Evolutionary conservation across 2,329 filamentous ascomycete genomes (phyloP).

Genomic region (Ascosphaera apis): DNA sequence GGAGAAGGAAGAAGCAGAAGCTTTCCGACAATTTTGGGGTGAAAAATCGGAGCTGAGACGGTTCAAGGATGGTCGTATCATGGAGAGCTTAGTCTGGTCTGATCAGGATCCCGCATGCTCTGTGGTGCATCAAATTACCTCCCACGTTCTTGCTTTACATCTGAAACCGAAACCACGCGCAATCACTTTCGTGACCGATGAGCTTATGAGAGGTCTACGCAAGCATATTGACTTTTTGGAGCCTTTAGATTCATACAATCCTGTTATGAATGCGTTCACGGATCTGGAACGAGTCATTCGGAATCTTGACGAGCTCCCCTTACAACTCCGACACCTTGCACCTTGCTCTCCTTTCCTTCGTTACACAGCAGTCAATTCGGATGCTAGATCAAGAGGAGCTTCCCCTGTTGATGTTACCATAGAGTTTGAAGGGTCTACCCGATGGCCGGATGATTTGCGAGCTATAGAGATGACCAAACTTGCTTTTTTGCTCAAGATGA

Average conservation of each 20-base stretch:
- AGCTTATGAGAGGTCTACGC: conserved; percentile 10
- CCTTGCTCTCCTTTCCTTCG: conserved; percentile 50
- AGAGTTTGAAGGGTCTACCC: conserved; percentile 78
- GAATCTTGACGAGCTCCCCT: conserved; percentile 55
- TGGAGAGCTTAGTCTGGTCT: conserved; percentile 76
- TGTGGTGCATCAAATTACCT: conserved; percentile 58
- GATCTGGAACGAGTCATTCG: conserved; percentile 56
- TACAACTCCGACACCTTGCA: conserved; percentile 64
- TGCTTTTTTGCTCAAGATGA: conserved; percentile 57
- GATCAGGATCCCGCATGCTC: conserved; percentile 34
- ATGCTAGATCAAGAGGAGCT: conserved; percentile 2
- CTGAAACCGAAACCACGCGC: conserved; percentile 32
- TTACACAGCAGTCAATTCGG: conserved; percentile 31
- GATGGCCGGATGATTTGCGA: conserved; percentile 78
- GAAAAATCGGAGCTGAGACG: conserved; percentile 77
- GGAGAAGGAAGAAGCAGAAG: conserved; percentile 56
- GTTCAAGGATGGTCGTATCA: conserved; percentile 85
- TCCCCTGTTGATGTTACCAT: conserved; percentile 53
- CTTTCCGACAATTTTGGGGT: conserved; percentile 84
- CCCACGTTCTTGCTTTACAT: conserved; percentile 47
- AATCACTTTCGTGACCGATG: conserved; percentile 16
- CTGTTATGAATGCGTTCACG: conserved; percentile 45
- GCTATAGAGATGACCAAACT: conserved; percentile 89
- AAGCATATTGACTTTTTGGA: conserved; percentile 1
- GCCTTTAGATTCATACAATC: conserved; percentile 33